Base-by-base conservation (phyloP, 2,329 filamentous ascomycete species). In the Colletotrichum gloeosporioides region DNA sequence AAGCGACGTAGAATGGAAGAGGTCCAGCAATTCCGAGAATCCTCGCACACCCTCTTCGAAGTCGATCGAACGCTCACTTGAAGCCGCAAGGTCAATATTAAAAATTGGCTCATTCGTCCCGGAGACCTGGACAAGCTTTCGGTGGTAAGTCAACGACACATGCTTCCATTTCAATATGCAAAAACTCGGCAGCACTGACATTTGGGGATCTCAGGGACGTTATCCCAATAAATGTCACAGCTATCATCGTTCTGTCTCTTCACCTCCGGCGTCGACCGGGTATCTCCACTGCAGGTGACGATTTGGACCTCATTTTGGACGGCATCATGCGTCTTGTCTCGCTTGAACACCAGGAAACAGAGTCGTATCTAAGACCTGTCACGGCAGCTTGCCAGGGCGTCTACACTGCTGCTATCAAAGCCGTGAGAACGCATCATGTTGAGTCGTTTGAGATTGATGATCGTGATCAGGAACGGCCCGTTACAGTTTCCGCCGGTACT, bases 11-110 rank as follows among this genome's bases (percentile, higher is more conserved):
- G 55, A 59, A 29, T 59, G 55, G 55, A 57, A 3, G 53, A 22
- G 6, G 8, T 29, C 25, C 3, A 29, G 55, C 13, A 16, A 29
- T 6, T 2, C 15, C 0, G 16, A 6, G 7, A 0, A 0, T 2
- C 8, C 4, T 59, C 25, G 8, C 0, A 16, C 3, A 0, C n/a
- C 13, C 4, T 16, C 55, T 59, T 59, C 55, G 0, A 59, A 29
- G 13, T 27, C 55, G 4, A 8, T 53, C 5, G 44, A 53, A 0
- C 25, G 27, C 22, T 59, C 55, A 3, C 22, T 29, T 16, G 8
- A 59, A 6, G 55, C 55, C 12, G 55, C 55, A 27, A 25, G 55
- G 16, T 29, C 55, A 59, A 59, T 59, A 27, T 29, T 59, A 25
- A 25, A 12, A 0, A 25, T 59, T 1, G 25, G 8, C 22, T 9